phyloP scores from a whole-genome alignment of 2,329 filamentous ascomycete species.

The Cryphonectria parasitica region DNA sequence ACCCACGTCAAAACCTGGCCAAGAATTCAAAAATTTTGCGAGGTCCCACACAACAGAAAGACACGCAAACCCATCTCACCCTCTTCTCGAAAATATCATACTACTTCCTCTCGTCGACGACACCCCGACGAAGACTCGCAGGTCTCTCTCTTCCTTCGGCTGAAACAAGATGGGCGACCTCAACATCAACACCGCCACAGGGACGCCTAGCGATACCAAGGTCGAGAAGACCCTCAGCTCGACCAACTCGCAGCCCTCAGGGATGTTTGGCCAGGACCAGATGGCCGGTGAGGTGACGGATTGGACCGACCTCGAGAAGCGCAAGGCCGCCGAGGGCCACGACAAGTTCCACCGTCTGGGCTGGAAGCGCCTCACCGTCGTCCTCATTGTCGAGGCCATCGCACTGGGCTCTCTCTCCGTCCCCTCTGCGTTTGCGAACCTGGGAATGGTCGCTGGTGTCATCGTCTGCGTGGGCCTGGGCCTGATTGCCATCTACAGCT shows the following conservation, averaged over 20 bases:
- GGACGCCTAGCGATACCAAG: conserved; percentile 20
- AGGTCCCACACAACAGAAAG: conserved; percentile 1
- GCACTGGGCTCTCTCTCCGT: conserved; percentile 57
- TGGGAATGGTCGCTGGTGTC: conserved; percentile 55
- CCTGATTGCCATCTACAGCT: conserved; percentile 46
- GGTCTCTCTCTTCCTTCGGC: not conserved
- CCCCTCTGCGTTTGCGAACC: conserved; percentile 54
- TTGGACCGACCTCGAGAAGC: conserved; percentile 48
- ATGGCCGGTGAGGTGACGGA: conserved; percentile 27
- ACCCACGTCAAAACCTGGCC: conserved; percentile 1
- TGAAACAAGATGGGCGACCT: conserved; percentile 21
- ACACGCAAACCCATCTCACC: not conserved
- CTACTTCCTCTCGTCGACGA: conserved; percentile 20
- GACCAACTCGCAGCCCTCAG: conserved; percentile 25
- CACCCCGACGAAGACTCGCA: conserved; percentile 8
- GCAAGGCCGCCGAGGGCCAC: conserved; percentile 49
- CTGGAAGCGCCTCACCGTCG: conserved; percentile 60
- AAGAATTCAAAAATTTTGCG: conserved; percentile 7
- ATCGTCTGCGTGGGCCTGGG: conserved; percentile 42
- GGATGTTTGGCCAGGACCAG: conserved; percentile 25
- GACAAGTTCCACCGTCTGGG: conserved; percentile 57
- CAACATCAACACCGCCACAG: conserved; percentile 14
- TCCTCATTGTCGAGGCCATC: conserved; percentile 61
- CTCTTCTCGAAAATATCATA: conserved; percentile 9
- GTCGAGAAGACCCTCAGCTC: conserved; percentile 27